Evolutionary conservation across 2,329 filamentous ascomycete genomes (phyloP).

Genomic region (Paecilomyces dactylethromorphus): DNA sequence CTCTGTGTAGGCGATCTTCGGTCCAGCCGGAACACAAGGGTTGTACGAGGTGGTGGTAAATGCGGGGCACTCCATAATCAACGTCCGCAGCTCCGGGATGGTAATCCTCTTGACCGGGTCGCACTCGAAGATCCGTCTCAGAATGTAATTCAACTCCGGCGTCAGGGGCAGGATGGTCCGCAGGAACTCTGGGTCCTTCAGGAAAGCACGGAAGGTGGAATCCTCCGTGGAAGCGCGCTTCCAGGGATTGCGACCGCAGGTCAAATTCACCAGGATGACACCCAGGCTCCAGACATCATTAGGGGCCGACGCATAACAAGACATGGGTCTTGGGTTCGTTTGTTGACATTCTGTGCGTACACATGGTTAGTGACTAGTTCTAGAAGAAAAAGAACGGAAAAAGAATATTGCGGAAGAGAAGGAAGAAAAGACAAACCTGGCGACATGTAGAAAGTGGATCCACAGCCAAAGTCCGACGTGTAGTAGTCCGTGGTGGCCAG

Average conservation of each 20-base stretch:
- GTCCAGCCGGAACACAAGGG: conserved; percentile 29
- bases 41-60: conserved; percentile 53
- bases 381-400: not conserved
- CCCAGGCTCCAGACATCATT: conserved; percentile 99
- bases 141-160: conserved; percentile 78
- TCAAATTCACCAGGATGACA: conserved; percentile 94
- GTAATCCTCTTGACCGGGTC: conserved; percentile 78
- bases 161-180: conserved; percentile 89
- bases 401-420: conserved; percentile 1
- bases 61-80: conserved; percentile 68
- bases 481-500: conserved; percentile 77
- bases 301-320: conserved; percentile 82
- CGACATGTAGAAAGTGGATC: conserved; percentile 99
- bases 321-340: conserved; percentile 59
- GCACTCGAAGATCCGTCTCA: conserved; percentile 80
- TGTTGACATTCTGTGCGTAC: conserved; percentile 82
- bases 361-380: conserved; percentile 19
- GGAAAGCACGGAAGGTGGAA: conserved; percentile 87
- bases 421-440: conserved; percentile 63
- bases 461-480: conserved; percentile 93
- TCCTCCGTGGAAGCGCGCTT: conserved; percentile 92
- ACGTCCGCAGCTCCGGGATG: conserved; percentile 68
- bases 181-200: conserved; percentile 78
- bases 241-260: conserved; percentile 97
- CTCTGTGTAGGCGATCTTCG: conserved; percentile 22